A percentile compares a stretch with the other conserved stretches of the same genome.
Conservation (phyloP, 2,329 filamentous ascomycete genomes). For the Talaromyces sp. region DNA sequence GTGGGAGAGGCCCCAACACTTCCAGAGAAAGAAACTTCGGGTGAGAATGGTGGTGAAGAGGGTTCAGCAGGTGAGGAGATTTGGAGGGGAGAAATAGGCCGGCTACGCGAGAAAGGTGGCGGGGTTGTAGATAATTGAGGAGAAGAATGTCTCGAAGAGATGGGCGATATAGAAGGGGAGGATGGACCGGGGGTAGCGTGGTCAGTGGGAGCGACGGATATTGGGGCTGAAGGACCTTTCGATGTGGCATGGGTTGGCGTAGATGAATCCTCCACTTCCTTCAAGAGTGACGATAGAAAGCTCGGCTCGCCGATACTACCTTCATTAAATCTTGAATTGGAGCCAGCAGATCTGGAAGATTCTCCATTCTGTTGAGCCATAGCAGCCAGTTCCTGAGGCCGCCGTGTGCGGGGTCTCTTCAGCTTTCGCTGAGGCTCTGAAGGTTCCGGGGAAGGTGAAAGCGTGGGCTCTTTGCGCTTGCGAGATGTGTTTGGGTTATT, state of each 20-base stretch:
- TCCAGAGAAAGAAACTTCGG: slow-evolving; percentile 70
- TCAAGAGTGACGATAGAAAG: slow-evolving; percentile 82
- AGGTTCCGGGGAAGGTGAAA: slow-evolving; percentile 74
- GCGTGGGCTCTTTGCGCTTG: slow-evolving; percentile 61
- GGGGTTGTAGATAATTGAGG: slow-evolving; percentile 44
- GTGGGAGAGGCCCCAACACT: slow-evolving; percentile 41
- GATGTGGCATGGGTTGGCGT: slow-evolving; percentile 32
- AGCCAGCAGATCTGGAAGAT: slow-evolving; percentile 39
- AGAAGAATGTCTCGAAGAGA: slow-evolving; percentile 45
- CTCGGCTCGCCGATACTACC: slow-evolving; percentile 63
- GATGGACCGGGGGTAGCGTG: slow-evolving; percentile 43
- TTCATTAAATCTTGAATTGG: slow-evolving; percentile 34
- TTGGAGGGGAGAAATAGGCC: slow-evolving; percentile 40
- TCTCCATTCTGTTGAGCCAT: slow-evolving; percentile 47
- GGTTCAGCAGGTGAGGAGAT: slow-evolving; percentile 34
- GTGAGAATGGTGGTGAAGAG: slow-evolving; percentile 57
- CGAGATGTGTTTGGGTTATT: slow-evolving; percentile 52
- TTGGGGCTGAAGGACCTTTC: slow-evolving; percentile 34
- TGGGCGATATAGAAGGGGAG: slow-evolving; percentile 46
- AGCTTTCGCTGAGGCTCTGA: slow-evolving; percentile 76
- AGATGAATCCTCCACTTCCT: slow-evolving; percentile 73
- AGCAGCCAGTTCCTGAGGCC: slow-evolving; percentile 59
- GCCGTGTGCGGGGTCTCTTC: slow-evolving; percentile 81
- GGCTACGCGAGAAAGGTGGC: slow-evolving; percentile 36
- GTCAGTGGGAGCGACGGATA: slow-evolving; percentile 42